Evolutionary conservation across 345 rosid species (phyloP), one percentile per base, ranked within the genome.

Genomic region (Hibiscus trionum): DNA sequence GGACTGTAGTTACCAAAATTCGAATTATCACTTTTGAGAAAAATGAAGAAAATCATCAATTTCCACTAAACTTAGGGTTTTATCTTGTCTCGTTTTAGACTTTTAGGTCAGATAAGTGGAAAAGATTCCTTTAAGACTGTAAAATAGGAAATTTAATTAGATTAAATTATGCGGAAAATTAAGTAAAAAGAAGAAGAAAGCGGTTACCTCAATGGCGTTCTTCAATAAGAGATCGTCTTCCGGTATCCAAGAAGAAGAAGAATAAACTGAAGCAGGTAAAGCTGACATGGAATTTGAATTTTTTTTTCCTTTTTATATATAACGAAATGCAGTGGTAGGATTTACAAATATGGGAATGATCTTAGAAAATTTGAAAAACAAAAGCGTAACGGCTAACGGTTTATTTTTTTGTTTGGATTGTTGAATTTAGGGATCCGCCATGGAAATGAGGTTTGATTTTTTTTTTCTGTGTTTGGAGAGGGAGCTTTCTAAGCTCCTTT

Each of bases 191-290:
- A 33, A 14, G 59, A 74, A 24, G 72, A 76, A 44, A 60, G 19
- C 21, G 11, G 3, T 47, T 73, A 90, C 96, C 90, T 90, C 96
- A 0, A 90, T 84, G 15, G 96, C 85, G 78, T 86, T 85, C 82
- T 84, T 90, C 49, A 90, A 74, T 77, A 84, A 69, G 76, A 88
- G 73, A 68, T 90, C 93, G 74, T 90, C 96, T 78, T 83, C 86
- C 0, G 96, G 86, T 31, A 75, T 78, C 93, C 96, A 90, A 15
- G 84, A 59, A 71, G 86, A 88, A 14, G 83, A 58, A 73, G 86
- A 81, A 56, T 60, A 50, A 68, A 68, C 72, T 7, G 73, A 57
- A 67, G 72, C 70, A 64, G 84, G 80, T 5, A 77, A 64, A 58
- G 81, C 77, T 26, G 75, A 84, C 88, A 85, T 85, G 73, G 75